phyloP scores from a whole-genome alignment of 2,329 filamentous ascomycete genomes.

The Aureobasidium subglaciale region DNA sequence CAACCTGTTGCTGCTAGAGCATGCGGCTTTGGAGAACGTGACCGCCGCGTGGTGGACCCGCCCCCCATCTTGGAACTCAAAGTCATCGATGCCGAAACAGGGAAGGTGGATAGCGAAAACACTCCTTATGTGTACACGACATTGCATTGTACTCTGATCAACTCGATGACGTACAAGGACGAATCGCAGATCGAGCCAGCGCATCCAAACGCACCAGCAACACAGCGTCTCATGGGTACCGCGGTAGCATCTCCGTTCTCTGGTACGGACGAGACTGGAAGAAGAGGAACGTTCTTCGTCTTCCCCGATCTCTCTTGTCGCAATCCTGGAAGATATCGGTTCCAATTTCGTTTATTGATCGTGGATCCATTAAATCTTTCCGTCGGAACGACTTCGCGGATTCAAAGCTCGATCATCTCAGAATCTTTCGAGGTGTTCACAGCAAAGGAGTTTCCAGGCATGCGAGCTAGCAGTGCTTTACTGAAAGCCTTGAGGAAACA shows the following conservation, averaged over 20 bases:
- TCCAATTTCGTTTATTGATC: constrained; percentile 67
- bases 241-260: constrained; percentile 70
- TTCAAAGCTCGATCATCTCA: constrained; percentile 51
- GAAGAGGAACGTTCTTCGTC: constrained; percentile 77
- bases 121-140: constrained; percentile 49
- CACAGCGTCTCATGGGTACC: constrained; percentile 72
- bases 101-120: constrained; percentile 47
- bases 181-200: constrained; percentile 48
- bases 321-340: constrained; percentile 66
- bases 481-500: constrained; percentile 70
- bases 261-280: constrained; percentile 63
- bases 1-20: constrained; percentile 71
- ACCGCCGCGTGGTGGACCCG: constrained; percentile 74
- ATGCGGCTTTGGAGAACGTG: constrained; percentile 76
- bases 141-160: constrained; percentile 70
- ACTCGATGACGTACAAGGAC: constrained; percentile 59
- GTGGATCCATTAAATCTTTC: constrained; percentile 56
- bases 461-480: constrained; percentile 67
- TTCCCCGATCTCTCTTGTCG: constrained; percentile 77
- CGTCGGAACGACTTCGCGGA: constrained; percentile 44
- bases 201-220: constrained; percentile 55
- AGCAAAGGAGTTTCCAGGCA: constrained; percentile 79
- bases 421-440: constrained; percentile 74
- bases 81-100: constrained; percentile 52
- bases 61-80: constrained; percentile 70